Conservation (phyloP, 257 asterid genomes). For the Forsythia suspensa region DNA sequence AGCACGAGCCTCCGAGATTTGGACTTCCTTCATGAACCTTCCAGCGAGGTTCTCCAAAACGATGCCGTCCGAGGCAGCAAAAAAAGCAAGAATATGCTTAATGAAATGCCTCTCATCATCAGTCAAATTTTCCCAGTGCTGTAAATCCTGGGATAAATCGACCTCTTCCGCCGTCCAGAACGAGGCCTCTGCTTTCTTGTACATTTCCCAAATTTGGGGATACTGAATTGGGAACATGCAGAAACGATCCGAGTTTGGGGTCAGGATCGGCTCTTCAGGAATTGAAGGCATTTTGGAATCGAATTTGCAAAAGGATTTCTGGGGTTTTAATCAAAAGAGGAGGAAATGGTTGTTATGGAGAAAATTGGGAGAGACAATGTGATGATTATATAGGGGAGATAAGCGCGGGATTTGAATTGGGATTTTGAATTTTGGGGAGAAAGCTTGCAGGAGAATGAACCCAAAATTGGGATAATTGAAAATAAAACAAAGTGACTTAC, state of each 20-base stretch:
- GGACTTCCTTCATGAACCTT: conserved; percentile 91
- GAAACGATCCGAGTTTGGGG: conserved; percentile 81
- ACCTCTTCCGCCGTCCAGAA: conserved; percentile 99
- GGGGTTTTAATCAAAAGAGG: neutral
- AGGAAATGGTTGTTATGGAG: conserved; percentile 4
- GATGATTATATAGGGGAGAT: conserved; percentile 23
- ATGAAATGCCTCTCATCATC: conserved; percentile 76
- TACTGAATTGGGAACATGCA: conserved; percentile 96
- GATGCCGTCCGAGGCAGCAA: conserved; percentile 96
- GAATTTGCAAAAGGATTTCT: neutral
- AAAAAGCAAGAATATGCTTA: conserved; percentile 84
- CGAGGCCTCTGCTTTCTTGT: conserved; percentile 94
- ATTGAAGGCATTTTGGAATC: conserved; percentile 59
- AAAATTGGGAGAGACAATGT: neutral
- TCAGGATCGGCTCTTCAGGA: conserved; percentile 82
- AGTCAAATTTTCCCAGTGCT: conserved; percentile 70
- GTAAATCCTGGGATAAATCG: conserved; percentile 66
- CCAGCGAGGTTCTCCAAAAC: conserved; percentile 94
- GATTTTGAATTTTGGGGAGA: conserved; percentile 22
- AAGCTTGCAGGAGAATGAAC: conserved; percentile 69
- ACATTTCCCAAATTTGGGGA: conserved; percentile 97
- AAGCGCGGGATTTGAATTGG: conserved; percentile 37
- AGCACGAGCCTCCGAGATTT: conserved; percentile 93
- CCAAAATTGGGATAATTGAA: neutral
- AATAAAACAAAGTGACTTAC: too few relatives aligned